Evolutionary conservation across 2,329 filamentous ascomycete genomes (phyloP).

Genomic region (Colletotrichum filicis): DNA sequence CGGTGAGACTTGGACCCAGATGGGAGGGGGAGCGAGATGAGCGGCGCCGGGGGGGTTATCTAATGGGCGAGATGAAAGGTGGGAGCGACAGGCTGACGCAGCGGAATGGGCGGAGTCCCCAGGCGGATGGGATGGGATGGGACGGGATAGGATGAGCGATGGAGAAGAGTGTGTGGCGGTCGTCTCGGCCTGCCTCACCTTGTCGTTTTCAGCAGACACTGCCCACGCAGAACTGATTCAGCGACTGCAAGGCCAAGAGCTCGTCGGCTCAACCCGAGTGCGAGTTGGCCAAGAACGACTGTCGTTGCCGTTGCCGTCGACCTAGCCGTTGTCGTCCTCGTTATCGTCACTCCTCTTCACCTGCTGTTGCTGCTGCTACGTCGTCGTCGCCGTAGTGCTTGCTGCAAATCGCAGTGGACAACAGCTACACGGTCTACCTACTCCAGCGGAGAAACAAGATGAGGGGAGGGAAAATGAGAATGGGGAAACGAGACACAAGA

Average conservation of each 20-base stretch:
- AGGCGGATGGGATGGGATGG: constrained; percentile 31
- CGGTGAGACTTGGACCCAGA: constrained; percentile 33
- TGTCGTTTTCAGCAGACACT: constrained; percentile 28
- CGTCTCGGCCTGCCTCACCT: constrained; percentile 34
- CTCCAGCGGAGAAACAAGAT: constrained; percentile 23
- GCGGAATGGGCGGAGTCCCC: constrained; percentile 35
- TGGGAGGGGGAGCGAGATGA: constrained; percentile 35
- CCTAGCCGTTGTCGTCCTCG: neutral
- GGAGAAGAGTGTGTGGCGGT: constrained; percentile 28
- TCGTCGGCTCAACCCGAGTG: constrained; percentile 21
- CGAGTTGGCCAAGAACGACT: constrained; percentile 1
- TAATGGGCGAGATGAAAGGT: constrained; percentile 35
- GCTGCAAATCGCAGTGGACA: constrained; percentile 13
- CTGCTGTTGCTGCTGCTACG: neutral
- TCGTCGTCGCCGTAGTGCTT: neutral
- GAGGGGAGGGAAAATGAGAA: constrained; percentile 24
- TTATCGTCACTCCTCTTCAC: too few species aligned
- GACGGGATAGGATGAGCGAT: constrained; percentile 28
- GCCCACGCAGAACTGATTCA: constrained; percentile 16
- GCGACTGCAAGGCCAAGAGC: neutral
- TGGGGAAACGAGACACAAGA: constrained; percentile 33
- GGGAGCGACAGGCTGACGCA: constrained; percentile 35
- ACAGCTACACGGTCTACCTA: neutral
- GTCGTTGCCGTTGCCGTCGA: neutral
- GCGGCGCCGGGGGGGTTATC: constrained; percentile 35